Evolutionary conservation across 2,329 filamentous ascomycete genomes (phyloP).

Genomic region (Leptographium wingfieldii): DNA sequence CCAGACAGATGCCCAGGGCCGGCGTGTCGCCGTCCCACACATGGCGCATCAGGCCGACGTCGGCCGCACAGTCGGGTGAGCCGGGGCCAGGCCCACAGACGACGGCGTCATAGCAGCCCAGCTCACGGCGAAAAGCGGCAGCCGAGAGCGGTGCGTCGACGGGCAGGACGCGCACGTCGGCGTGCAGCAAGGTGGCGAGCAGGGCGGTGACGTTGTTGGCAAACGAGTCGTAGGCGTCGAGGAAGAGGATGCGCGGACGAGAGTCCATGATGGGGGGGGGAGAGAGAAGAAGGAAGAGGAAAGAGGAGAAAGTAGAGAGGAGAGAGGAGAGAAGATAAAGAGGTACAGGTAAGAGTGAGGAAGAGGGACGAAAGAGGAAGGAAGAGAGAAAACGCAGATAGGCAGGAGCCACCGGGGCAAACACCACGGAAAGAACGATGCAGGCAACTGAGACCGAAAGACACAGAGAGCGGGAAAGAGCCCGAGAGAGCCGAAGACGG

Average conservation of each 20-base stretch:
- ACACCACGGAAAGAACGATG: too few relatives aligned
- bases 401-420: too few relatives aligned
- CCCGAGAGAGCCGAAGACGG: too few relatives aligned
- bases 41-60: slow-evolving; percentile 69
- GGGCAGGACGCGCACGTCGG: slow-evolving; percentile 55
- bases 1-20: slow-evolving; percentile 77
- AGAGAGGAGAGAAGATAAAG: too few relatives aligned
- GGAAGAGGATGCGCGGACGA: slow-evolving; percentile 52
- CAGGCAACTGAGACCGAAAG: too few relatives aligned
- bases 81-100: slow-evolving; percentile 88
- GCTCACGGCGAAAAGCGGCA: slow-evolving; percentile 33
- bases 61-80: slow-evolving; percentile 54
- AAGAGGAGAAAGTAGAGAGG: too few relatives aligned
- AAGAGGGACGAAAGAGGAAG: too few relatives aligned
- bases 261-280: neutral
- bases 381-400: too few relatives aligned
- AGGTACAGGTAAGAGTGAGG: too few relatives aligned
- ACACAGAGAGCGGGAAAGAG: too few relatives aligned
- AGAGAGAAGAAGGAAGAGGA: neutral
- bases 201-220: slow-evolving; percentile 87
- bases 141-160: slow-evolving; percentile 50
- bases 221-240: slow-evolving; percentile 96
- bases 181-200: slow-evolving; percentile 55
- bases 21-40: slow-evolving; percentile 59
- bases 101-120: slow-evolving; percentile 62